Percentiles rank a stretch among this genome's conserved stretches.
Evolutionary conservation across 2,329 filamentous ascomycete genomes (phyloP).

Genomic region (Beauveria medogensis): DNA sequence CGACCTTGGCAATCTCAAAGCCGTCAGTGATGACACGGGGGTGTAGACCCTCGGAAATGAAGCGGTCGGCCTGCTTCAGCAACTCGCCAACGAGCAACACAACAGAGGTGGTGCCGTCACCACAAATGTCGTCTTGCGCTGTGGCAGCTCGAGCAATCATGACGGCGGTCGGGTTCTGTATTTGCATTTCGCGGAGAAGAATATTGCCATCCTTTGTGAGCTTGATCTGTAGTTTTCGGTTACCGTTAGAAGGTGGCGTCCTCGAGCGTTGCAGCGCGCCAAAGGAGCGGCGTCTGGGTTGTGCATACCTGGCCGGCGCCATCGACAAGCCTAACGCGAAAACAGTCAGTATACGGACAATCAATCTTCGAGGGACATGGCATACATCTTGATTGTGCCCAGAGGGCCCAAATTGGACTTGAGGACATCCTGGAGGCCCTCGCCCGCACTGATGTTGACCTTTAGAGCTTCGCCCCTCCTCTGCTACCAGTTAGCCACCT

Average conservation of each 20-base stretch:
- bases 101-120: conserved; percentile 94
- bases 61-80: conserved; percentile 92
- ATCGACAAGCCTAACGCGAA: conserved; percentile 51
- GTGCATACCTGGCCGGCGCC: conserved; percentile 56
- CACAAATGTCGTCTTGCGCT: conserved; percentile 96
- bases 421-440: conserved; percentile 87
- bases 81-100: conserved; percentile 94
- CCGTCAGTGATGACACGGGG: conserved; percentile 95
- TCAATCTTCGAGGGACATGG: not conserved
- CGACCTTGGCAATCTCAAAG: conserved; percentile 92
- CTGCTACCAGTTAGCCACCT: conserved; percentile 37
- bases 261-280: conserved; percentile 17
- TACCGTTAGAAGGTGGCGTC: conserved; percentile 11
- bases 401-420: conserved; percentile 92
- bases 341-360: conserved; percentile 19
- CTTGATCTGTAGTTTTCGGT: conserved; percentile 63
- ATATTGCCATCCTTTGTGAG: conserved; percentile 98
- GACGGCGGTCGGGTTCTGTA: conserved; percentile 95
- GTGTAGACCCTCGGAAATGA: conserved; percentile 94
- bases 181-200: conserved; percentile 72
- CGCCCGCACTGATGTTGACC: conserved; percentile 95
- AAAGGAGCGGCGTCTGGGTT: conserved; percentile 19
- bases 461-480: conserved; percentile 92
- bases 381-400: conserved; percentile 91
- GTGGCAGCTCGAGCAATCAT: conserved; percentile 79